These are phyloP conservation scores for Aristolochia californica DNA, from an alignment of 164 flowering plant species.

Conservation along the genomic window DNA sequence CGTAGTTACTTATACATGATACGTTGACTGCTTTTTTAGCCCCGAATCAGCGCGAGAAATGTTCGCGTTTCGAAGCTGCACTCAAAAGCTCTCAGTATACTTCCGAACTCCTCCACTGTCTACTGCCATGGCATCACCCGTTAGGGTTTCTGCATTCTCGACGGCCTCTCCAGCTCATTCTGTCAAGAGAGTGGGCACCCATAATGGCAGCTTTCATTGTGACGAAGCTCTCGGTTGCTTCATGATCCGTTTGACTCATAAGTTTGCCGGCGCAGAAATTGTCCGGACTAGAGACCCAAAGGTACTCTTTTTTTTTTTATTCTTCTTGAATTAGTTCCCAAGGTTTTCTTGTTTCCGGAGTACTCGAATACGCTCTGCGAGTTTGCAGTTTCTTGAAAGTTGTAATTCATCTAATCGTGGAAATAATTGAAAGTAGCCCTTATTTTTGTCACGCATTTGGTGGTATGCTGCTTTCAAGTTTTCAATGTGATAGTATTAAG, in stretches of 20 bases:
- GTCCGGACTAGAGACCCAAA: conserved; percentile 74
- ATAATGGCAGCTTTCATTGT: conserved; percentile 98
- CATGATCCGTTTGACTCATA: conserved; percentile 83
- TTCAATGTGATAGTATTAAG: no score
- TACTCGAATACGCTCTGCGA: no score
- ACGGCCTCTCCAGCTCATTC: conserved; percentile 17
- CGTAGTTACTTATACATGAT: no score
- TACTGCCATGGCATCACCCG: conserved; percentile 16
- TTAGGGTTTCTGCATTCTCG: conserved; percentile 23
- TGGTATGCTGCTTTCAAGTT: no score
- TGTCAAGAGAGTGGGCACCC: conserved; percentile 75
- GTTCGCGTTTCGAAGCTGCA: not conserved
- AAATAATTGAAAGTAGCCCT: no score
- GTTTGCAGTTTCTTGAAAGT: no score
- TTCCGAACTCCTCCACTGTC: not conserved
- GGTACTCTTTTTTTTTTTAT: conserved; percentile 20
- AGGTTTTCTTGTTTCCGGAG: not conserved
- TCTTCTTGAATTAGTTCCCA: not conserved
- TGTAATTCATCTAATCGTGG: no score
- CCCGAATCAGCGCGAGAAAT: not conserved
- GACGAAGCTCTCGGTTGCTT: conserved; percentile 99
- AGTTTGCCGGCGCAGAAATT: conserved; percentile 57
- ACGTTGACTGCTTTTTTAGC: no score
- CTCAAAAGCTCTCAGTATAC: conserved; percentile 12
- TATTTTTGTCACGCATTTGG: no score